phyloP scores from a whole-genome alignment of 192 early-diverging fungal species.

The Backusella mclennaniae region DNA sequence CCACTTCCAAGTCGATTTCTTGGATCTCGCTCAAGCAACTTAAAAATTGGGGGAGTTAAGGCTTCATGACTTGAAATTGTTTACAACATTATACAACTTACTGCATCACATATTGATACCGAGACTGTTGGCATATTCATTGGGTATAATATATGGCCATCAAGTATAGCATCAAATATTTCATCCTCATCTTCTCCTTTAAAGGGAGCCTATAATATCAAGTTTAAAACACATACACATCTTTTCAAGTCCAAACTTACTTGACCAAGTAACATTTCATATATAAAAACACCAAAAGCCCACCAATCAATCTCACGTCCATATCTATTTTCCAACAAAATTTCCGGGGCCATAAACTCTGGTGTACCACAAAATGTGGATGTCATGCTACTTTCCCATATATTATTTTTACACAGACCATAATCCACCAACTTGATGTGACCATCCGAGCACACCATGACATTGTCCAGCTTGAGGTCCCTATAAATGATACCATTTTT shows the following conservation, averaged over 20 bases:
- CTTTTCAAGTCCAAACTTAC: slow-evolving; percentile 4
- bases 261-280: slow-evolving; percentile 74
- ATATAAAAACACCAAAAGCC: slow-evolving; percentile 63
- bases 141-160: slow-evolving; percentile 76
- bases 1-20: slow-evolving; percentile 61
- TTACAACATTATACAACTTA: slow-evolving; percentile 20
- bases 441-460: slow-evolving; percentile 71
- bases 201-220: slow-evolving; percentile 52
- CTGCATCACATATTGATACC: slow-evolving; percentile 62
- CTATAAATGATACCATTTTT: slow-evolving; percentile 89
- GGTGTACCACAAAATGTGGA: slow-evolving; percentile 86
- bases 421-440: slow-evolving; percentile 87
- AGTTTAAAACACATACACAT: neutral
- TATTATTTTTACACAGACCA: slow-evolving; percentile 84
- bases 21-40: slow-evolving; percentile 73
- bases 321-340: slow-evolving; percentile 76
- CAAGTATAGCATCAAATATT: slow-evolving; percentile 81
- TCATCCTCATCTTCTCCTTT: slow-evolving; percentile 82
- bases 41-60: neutral
- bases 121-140: slow-evolving; percentile 66
- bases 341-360: slow-evolving; percentile 89
- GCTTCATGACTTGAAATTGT: neutral
- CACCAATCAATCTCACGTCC: slow-evolving; percentile 84
- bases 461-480: slow-evolving; percentile 82
- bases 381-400: slow-evolving; percentile 63